phyloP scores from a whole-genome alignment of 805 yeast species.

The Saccharomyces jurei region DNA sequence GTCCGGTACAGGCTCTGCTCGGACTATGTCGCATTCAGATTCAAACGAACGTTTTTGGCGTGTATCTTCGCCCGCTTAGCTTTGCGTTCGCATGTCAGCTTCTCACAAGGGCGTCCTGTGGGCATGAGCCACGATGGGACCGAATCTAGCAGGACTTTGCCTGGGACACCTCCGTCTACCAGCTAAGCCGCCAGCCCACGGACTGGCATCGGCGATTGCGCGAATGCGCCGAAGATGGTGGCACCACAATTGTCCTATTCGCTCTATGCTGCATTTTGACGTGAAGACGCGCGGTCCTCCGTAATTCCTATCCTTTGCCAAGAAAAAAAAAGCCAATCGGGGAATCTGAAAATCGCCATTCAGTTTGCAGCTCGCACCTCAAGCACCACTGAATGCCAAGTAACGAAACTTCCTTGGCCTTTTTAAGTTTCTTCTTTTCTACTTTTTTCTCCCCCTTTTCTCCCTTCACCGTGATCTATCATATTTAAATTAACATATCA shows the following conservation, averaged over 20 bases:
- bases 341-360: neutral
- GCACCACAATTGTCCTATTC: neutral
- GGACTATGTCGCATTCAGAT: neutral
- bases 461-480: neutral
- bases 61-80: neutral
- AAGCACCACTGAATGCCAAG: neutral
- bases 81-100: neutral
- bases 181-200: neutral
- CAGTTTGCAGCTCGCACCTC: neutral
- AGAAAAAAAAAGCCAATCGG: conserved; percentile 5
- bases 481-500: neutral
- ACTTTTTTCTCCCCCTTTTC: neutral
- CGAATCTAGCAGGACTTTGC: neutral
- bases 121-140: neutral
- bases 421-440: neutral
- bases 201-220: neutral
- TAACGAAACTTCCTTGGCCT: neutral
- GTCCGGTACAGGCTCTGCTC: neutral
- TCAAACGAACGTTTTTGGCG: too few relatives aligned
- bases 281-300: neutral
- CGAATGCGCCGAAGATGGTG: neutral
- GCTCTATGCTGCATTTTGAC: neutral
- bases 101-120: neutral
- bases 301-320: conserved; percentile 7
- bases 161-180: neutral